A percentile compares a stretch with the other conserved stretches of the same genome.
Conservation (phyloP, 345 rosid genomes). For the Dovyalis caffra region DNA sequence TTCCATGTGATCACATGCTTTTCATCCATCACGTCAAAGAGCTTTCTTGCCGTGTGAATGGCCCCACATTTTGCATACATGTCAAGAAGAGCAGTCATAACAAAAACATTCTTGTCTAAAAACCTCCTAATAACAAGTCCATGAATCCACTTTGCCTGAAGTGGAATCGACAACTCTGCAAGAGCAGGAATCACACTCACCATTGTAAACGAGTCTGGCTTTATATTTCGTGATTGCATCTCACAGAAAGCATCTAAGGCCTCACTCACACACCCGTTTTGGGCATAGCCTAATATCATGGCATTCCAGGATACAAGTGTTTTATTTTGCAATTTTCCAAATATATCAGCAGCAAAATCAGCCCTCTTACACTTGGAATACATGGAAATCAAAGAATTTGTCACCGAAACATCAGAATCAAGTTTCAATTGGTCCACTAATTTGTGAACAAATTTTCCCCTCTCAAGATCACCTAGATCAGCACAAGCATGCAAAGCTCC, state of each 20-base stretch:
- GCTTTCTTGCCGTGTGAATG: slow-evolving; percentile 28
- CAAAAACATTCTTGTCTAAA: slow-evolving; percentile 26
- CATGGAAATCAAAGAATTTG: slow-evolving; percentile 34
- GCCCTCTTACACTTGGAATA: slow-evolving; percentile 31
- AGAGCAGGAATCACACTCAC: slow-evolving; percentile 37
- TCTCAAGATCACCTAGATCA: slow-evolving; percentile 26
- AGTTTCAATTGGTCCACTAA: slow-evolving; percentile 19
- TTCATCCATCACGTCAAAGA: slow-evolving; percentile 28
- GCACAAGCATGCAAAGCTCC: slow-evolving; percentile 33
- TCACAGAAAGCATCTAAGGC: slow-evolving; percentile 25
- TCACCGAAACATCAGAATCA: slow-evolving; percentile 27
- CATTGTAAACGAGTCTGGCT: slow-evolving; percentile 32
- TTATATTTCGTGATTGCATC: slow-evolving; percentile 22
- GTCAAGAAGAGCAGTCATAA: slow-evolving; percentile 35
- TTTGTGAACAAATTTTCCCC: slow-evolving; percentile 24
- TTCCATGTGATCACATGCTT: slow-evolving; percentile 34
- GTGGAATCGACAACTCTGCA: slow-evolving; percentile 28
- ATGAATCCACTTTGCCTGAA: slow-evolving; percentile 35
- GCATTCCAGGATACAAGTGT: slow-evolving; percentile 34
- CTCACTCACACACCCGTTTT: slow-evolving; percentile 24
- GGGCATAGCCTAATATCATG: slow-evolving; percentile 37
- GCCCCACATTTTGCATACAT: slow-evolving; percentile 38
- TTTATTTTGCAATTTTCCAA: slow-evolving; percentile 18
- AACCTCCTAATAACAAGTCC: slow-evolving; percentile 25
- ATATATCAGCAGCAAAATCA: slow-evolving; percentile 21